Evolutionary conservation across 225 moss, liverwort and hornwort genomes (phyloP), one percentile per base, ranked within the genome.

Genomic region (Ulota crispa): DNA sequence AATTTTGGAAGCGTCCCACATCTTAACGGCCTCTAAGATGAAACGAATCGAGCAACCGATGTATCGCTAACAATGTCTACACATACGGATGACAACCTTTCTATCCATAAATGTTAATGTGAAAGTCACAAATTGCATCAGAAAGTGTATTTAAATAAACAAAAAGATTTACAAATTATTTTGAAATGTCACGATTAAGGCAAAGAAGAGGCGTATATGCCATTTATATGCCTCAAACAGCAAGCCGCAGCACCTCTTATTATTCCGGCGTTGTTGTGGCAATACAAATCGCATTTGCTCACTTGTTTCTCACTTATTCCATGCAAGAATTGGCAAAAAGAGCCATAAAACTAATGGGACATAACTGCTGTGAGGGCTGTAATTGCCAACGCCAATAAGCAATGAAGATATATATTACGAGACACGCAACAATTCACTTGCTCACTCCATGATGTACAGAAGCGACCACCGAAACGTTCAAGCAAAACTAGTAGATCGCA

Each of bases 21-120:
- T 62, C 43, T 45, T 8, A 11, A 65, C 18, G 11, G 45, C 43
- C 30, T 66, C 26, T 23, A 56, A 45, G 39, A 69, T 63, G 19
- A 63, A 82, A 75, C 18, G 8, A 75, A 79, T 28, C 64, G 14
- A 36, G 37, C 8, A 55, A 64, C 45, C 55, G 31, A 12, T 14
- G 15, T 16, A 53, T 71, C 56, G 43, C 56, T 72, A 83, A 36
- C 13, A 64, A 70, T 67, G 81, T 62, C 77, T 77, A 28, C 9
- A 70, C 64, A 26, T 23, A 36, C 75, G 34, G n/a, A 63, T 65
- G 30, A 34, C 47, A 47, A 56, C 21, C 57, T 28, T 42, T 65
- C 47, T 59, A 45, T 47, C 75, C 70, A 64, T 6, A 7, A 4
- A 64, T 20, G 74, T 18, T 28, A 36, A 78, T 56, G 23, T 39